phyloP scores from a whole-genome alignment of 2,329 filamentous ascomycete species.

The Fusarium sp. region DNA sequence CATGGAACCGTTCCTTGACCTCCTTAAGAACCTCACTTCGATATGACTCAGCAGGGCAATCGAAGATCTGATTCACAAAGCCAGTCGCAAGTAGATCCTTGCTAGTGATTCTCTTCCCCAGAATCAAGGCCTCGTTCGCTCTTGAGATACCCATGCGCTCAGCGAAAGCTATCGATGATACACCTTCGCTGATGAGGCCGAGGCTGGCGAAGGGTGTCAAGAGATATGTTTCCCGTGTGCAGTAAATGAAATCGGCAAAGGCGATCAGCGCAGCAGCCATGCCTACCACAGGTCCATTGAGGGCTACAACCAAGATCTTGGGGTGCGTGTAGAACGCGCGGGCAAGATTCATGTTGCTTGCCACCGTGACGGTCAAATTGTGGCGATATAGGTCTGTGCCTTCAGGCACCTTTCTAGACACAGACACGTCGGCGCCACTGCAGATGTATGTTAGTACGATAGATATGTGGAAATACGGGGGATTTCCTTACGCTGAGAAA shows the following conservation, averaged over 20 bases:
- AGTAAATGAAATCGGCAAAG: conserved; percentile 2
- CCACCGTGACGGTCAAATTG: not conserved
- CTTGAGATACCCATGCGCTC: not conserved
- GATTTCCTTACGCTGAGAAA: conserved; percentile 10
- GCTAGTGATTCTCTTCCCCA: not conserved
- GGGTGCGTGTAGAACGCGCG: not conserved
- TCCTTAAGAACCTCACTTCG: not conserved
- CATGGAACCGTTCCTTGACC: not conserved
- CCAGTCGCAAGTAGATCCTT: not conserved
- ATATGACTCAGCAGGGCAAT: not conserved
- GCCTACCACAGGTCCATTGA: conserved; percentile 3
- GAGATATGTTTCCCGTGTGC: not conserved
- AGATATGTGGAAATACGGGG: no score
- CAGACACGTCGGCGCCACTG: not conserved
- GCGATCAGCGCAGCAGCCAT: not conserved
- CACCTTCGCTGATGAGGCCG: not conserved
- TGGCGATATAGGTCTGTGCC: not conserved
- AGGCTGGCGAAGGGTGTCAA: not conserved
- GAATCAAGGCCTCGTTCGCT: not conserved
- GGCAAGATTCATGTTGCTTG: not conserved
- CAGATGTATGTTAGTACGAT: not conserved
- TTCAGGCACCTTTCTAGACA: not conserved
- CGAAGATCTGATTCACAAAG: not conserved
- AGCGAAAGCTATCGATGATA: not conserved
- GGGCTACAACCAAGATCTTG: not conserved